phyloP scores from a whole-genome alignment of 495 filamentous ascomycete species.

The Xylaria castorea region DNA sequence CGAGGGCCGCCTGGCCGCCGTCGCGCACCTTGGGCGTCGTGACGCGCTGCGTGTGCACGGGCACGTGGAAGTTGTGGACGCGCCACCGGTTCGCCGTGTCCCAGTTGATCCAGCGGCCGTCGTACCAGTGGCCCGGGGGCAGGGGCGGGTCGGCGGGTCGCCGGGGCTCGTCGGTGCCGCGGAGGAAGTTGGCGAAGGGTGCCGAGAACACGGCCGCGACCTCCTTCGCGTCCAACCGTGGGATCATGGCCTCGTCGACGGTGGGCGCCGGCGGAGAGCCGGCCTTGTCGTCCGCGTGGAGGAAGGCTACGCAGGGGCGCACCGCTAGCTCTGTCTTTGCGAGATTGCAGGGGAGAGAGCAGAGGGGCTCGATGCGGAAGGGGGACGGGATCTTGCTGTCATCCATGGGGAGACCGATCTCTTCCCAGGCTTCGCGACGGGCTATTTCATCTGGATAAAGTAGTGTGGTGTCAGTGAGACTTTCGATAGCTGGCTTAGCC shows the following conservation, averaged over 20 bases:
- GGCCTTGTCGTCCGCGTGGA: slow-evolving; percentile 63
- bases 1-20: slow-evolving; percentile 40
- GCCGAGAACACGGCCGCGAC: slow-evolving; percentile 92
- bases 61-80: slow-evolving; percentile 91
- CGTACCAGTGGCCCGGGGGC: slow-evolving; percentile 70
- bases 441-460: slow-evolving; percentile 75
- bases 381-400: slow-evolving; percentile 66
- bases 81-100: slow-evolving; percentile 64
- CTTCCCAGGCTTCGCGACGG: slow-evolving; percentile 85
- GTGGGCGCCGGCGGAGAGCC: slow-evolving; percentile 46
- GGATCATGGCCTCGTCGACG: slow-evolving; percentile 76
- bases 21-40: slow-evolving; percentile 57
- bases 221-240: slow-evolving; percentile 80
- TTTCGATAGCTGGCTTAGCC: slow-evolving; percentile 51
- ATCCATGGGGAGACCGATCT: slow-evolving; percentile 82
- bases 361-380: slow-evolving; percentile 83
- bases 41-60: slow-evolving; percentile 66
- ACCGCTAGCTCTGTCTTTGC: slow-evolving; percentile 83
- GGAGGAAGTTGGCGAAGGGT: slow-evolving; percentile 76
- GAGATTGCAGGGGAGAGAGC: slow-evolving; percentile 79
- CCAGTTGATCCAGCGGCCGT: slow-evolving; percentile 70
- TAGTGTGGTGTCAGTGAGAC: slow-evolving; percentile 41
- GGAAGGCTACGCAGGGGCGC: slow-evolving; percentile 82
- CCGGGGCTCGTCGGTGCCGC: slow-evolving; percentile 51
- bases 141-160: slow-evolving; percentile 40